A percentile compares a stretch with the other conserved stretches of the same genome.
Conservation (phyloP, 2,329 filamentous ascomycete species). For the Pseudocercospora fuligena region DNA sequence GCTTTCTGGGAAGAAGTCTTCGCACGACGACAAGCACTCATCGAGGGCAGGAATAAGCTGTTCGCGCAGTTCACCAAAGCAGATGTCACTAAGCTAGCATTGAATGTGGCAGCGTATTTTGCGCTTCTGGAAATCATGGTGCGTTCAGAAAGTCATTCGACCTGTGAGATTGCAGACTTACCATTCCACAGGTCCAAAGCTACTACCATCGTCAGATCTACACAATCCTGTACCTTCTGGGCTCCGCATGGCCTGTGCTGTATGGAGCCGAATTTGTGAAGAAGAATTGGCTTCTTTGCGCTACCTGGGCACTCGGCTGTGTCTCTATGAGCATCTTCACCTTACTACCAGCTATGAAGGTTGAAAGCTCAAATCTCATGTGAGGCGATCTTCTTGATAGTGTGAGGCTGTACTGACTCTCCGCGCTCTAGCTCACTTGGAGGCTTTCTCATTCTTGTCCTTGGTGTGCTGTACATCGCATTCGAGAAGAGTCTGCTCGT, state of each 20-base stretch:
- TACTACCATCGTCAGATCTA: constrained; percentile 91
- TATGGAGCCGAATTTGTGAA: constrained; percentile 76
- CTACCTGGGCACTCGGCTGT: constrained; percentile 78
- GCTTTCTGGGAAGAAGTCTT: constrained; percentile 97
- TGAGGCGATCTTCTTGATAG: constrained; percentile 48
- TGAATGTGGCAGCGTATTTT: constrained; percentile 72
- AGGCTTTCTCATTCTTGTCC: constrained; percentile 74
- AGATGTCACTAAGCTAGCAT: constrained; percentile 61
- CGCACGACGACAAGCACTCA: constrained; percentile 72
- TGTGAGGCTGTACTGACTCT: constrained; percentile 2
- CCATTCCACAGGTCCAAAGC: constrained; percentile 70
- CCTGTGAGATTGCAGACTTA: constrained; percentile 12
- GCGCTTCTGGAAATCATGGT: constrained; percentile 76
- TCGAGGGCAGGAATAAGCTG: constrained; percentile 68
- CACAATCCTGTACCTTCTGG: constrained; percentile 77
- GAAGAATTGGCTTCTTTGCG: constrained; percentile 66
- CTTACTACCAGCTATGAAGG: constrained; percentile 82
- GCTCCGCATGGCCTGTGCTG: constrained; percentile 74
- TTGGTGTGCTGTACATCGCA: constrained; percentile 77
- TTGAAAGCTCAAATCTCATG: constrained; percentile 77
- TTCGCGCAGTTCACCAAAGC: constrained; percentile 69
- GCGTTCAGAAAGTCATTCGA: constrained; percentile 28
- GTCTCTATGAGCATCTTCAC: constrained; percentile 88
- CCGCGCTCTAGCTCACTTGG: constrained; percentile 65
- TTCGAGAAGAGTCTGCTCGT: constrained; percentile 71